Evolutionary conservation across 768 basidiomycete species (phyloP).

Genomic region (Suillus occidentalis): DNA sequence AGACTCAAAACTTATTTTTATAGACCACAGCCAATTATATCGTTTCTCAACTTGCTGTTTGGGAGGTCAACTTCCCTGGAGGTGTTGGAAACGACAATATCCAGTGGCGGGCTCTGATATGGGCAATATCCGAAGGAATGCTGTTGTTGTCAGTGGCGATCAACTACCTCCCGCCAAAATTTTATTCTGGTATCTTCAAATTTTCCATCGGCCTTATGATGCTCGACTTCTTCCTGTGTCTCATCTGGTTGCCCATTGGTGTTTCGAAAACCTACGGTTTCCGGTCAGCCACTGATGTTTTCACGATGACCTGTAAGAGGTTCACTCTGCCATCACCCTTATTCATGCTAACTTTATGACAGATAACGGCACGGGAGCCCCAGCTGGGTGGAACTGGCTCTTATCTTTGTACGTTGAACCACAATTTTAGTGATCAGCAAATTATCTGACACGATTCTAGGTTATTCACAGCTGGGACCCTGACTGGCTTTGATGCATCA

Average conservation of each 20-base stretch:
- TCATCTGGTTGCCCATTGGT: conserved; percentile 92
- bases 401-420: conserved; percentile 66
- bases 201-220: conserved; percentile 73
- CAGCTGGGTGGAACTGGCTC: conserved; percentile 89
- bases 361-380: conserved; percentile 91
- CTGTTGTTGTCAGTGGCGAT: conserved; percentile 72
- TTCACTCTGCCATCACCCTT: conserved; percentile 32
- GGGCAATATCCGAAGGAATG: conserved; percentile 77
- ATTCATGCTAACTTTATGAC: conserved; percentile 7
- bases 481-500: conserved; percentile 90
- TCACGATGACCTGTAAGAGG: conserved; percentile 74
- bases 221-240: conserved; percentile 83
- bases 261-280: conserved; percentile 90
- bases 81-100: conserved; percentile 68
- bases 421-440: neutral
- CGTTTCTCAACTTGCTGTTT: conserved; percentile 79
- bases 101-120: conserved; percentile 85
- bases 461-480: conserved; percentile 82
- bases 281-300: conserved; percentile 79
- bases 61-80: conserved; percentile 81
- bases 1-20: conserved; percentile 1
- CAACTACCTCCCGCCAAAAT: conserved; percentile 80
- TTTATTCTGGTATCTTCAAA: conserved; percentile 77
- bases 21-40: conserved; percentile 90
- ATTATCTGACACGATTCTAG: conserved; percentile 51